These are phyloP conservation scores for Aspergillus saccharolyticus DNA, from an alignment of 495 filamentous ascomycete species.

Conservation along the genomic window DNA sequence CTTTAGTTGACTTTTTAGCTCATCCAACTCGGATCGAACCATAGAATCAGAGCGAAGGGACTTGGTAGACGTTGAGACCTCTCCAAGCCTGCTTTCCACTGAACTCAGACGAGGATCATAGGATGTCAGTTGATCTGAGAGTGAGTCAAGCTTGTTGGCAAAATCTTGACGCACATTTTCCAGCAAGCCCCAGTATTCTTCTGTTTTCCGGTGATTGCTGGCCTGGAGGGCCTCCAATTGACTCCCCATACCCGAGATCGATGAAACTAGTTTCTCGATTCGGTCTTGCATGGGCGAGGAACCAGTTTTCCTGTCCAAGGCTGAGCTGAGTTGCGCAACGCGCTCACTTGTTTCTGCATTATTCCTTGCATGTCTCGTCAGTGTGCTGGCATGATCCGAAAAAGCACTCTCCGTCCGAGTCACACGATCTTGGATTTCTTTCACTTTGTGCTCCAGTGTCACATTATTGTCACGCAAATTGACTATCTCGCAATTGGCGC, in stretches of 20 bases:
- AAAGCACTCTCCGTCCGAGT: not conserved
- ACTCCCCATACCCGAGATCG: not conserved
- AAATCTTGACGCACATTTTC: not conserved
- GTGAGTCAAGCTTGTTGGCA: not conserved
- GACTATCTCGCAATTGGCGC: not conserved
- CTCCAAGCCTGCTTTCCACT: not conserved
- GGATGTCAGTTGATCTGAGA: not conserved
- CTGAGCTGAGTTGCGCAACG: not conserved
- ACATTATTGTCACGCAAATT: conserved; percentile 1
- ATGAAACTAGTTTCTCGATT: not conserved
- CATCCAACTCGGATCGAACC: not conserved
- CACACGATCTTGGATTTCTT: conserved; percentile 2
- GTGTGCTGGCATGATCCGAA: not conserved
- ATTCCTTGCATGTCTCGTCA: not conserved
- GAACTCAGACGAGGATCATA: not conserved
- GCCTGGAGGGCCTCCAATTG: not conserved
- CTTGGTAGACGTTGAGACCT: not conserved
- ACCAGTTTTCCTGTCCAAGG: not conserved
- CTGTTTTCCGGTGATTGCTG: not conserved
- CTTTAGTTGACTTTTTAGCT: not conserved
- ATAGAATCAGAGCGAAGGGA: too few species aligned
- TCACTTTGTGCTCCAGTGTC: conserved; percentile 2
- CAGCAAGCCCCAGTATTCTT: not conserved
- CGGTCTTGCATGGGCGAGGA: not conserved
- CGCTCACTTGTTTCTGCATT: not conserved